Evolutionary conservation across 2,329 filamentous ascomycete genomes (phyloP).

Genomic region (Coleophoma crateriformis): DNA sequence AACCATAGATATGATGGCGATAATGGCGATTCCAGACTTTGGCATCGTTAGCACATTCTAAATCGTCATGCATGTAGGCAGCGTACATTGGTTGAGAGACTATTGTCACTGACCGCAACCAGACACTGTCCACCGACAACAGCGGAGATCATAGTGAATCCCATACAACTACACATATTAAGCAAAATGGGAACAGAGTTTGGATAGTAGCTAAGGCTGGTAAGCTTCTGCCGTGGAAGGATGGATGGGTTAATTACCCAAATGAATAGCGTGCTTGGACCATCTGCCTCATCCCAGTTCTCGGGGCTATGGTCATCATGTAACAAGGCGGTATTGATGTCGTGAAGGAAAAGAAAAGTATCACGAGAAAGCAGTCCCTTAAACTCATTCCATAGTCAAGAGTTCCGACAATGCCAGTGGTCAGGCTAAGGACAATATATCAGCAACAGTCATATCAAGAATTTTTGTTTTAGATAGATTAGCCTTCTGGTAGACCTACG

Average conservation of each 20-base stretch:
- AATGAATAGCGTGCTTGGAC: constrained; percentile 60
- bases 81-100: constrained; percentile 36
- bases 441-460: too few relatives aligned
- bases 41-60: too few relatives aligned
- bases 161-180: constrained; percentile 56
- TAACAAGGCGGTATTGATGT: constrained; percentile 49
- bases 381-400: constrained; percentile 46
- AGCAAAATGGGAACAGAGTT: constrained; percentile 55
- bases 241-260: constrained; percentile 35
- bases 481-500: too few relatives aligned
- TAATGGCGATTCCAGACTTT: constrained; percentile 53
- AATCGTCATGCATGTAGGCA: too few relatives aligned
- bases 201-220: constrained; percentile 39
- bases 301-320: constrained; percentile 51
- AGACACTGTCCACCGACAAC: constrained; percentile 57
- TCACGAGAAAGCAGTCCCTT: constrained; percentile 44
- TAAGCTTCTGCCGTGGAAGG: constrained; percentile 3
- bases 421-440: too few relatives aligned
- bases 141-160: constrained; percentile 56
- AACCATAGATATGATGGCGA: constrained; percentile 48
- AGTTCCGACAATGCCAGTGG: constrained; percentile 59
- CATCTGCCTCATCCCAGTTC: constrained; percentile 61
- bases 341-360: constrained; percentile 57
- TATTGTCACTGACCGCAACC: constrained; percentile 43
- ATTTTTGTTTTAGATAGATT: too few relatives aligned